A percentile compares a stretch with the other conserved stretches of the same genome.
phyloP scores from a whole-genome alignment of 306 rosid species.

The Trifolium dubium region DNA sequence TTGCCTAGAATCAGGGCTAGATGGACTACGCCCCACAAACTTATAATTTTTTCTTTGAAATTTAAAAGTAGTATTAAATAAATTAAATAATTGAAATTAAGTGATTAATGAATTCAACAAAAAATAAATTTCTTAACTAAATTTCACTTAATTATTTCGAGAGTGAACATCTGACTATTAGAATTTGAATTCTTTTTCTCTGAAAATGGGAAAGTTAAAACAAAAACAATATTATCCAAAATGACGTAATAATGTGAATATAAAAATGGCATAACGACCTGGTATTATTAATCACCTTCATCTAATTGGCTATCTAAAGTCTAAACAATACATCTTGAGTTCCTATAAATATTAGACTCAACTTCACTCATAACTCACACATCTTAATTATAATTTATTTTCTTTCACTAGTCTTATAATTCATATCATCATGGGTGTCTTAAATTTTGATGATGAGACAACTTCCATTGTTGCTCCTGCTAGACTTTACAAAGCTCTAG shows the following conservation, averaged over 20 bases:
- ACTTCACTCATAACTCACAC: conserved; percentile 15
- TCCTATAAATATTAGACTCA: conserved; percentile 31
- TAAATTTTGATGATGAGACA: conserved; percentile 38
- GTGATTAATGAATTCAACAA: too few species aligned
- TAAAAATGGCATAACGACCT: neutral
- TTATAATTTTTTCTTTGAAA: neutral
- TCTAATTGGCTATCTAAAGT: neutral
- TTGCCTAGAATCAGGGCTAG: too few species aligned
- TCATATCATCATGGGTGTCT: conserved; percentile 42
- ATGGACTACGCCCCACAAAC: too few species aligned
- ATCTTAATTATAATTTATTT: neutral
- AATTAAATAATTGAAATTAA: too few species aligned
- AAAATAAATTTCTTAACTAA: too few species aligned
- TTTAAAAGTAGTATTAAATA: neutral
- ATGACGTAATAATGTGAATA: neutral
- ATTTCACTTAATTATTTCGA: too few species aligned
- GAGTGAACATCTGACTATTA: neutral
- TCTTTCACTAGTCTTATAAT: neutral
- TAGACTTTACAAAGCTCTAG: conserved; percentile 41
- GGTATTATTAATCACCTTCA: neutral
- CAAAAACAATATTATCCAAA: neutral
- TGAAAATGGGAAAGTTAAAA: too few species aligned
- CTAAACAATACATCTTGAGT: neutral
- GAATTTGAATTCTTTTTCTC: too few species aligned
- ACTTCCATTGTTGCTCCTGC: conserved; percentile 36